phyloP scores from a whole-genome alignment of 1,284 basidiomycete genomes.

The Microbotryum intermedium region DNA sequence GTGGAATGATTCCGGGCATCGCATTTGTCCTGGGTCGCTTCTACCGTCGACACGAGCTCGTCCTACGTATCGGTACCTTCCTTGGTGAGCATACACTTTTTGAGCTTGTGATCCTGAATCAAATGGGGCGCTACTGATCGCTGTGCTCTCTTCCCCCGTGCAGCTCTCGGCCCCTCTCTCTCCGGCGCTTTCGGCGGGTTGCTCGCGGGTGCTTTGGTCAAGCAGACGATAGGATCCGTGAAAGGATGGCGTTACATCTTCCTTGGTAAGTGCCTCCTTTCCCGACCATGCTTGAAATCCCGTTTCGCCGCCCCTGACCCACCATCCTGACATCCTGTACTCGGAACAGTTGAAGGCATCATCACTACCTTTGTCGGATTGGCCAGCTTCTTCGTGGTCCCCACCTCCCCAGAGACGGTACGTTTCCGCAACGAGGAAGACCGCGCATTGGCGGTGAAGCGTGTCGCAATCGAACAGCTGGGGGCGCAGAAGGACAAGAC shows the following conservation, averaged over 20 bases:
- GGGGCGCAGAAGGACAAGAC: constrained; percentile 28
- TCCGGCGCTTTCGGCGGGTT: constrained; percentile 36
- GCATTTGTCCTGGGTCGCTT: constrained; percentile 33
- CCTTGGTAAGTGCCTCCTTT: constrained; percentile 11
- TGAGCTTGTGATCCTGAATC: constrained; percentile 6
- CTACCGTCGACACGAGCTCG: constrained; percentile 31
- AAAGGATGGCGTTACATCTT: constrained; percentile 38
- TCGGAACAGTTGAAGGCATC: constrained; percentile 31
- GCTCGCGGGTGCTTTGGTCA: constrained; percentile 27
- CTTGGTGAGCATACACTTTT: constrained; percentile 13
- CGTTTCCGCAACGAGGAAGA: constrained; percentile 37
- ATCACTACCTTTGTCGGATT: constrained; percentile 38
- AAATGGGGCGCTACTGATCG: background rate
- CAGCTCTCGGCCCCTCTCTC: constrained; percentile 24
- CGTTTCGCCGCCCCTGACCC: no score
- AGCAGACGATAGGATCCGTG: constrained; percentile 25
- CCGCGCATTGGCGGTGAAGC: constrained; percentile 29
- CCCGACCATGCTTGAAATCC: background rate
- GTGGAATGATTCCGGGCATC: constrained; percentile 39
- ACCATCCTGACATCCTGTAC: background rate
- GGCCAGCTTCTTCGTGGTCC: constrained; percentile 37
- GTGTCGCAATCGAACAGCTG: constrained; percentile 23
- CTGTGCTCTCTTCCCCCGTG: background rate
- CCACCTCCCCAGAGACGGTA: constrained; percentile 36
- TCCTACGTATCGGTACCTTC: constrained; percentile 30